Evolutionary conservation across 495 filamentous ascomycete species (phyloP).

Genomic region (Aspergillus egyptiacus): DNA sequence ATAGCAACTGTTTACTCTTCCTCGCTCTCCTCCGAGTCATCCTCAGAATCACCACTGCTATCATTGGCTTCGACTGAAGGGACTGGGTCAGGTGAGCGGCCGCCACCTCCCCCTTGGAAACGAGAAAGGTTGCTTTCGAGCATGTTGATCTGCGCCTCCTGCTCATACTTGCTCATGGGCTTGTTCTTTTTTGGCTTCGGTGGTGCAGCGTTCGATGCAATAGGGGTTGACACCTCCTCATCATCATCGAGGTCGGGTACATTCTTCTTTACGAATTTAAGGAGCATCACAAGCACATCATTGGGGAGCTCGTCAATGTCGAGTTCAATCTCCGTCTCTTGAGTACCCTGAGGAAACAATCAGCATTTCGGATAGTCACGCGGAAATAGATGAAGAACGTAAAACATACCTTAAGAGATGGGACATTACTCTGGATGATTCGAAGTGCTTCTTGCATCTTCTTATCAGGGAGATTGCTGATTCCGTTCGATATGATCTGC

Average conservation of each 20-base stretch:
- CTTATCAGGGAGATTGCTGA: conserved; percentile 63
- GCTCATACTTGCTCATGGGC: conserved; percentile 92
- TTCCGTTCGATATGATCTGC: conserved; percentile 76
- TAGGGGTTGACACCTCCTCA: conserved; percentile 34
- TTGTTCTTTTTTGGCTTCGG: conserved; percentile 93
- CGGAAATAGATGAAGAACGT: background rate
- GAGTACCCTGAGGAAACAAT: conserved; percentile 46
- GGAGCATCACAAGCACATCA: conserved; percentile 66
- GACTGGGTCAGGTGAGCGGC: conserved; percentile 37
- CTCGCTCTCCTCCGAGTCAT: conserved; percentile 51
- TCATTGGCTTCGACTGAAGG: conserved; percentile 44
- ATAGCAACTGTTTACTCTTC: conserved; percentile 39
- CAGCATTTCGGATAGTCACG: conserved; percentile 13
- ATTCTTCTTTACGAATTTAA: conserved; percentile 66
- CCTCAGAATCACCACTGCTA: conserved; percentile 46
- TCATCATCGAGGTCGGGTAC: conserved; percentile 51
- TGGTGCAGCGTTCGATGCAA: conserved; percentile 42
- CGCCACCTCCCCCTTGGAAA: conserved; percentile 38
- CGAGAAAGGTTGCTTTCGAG: conserved; percentile 55
- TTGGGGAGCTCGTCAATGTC: conserved; percentile 81
- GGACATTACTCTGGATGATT: conserved; percentile 84
- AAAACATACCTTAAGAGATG: conserved; percentile 57
- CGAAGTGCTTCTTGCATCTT: conserved; percentile 75
- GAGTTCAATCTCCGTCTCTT: conserved; percentile 82
- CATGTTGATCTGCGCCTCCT: conserved; percentile 80